phyloP scores from a whole-genome alignment of 2,329 filamentous ascomycete species.

The Triangularia setosa region DNA sequence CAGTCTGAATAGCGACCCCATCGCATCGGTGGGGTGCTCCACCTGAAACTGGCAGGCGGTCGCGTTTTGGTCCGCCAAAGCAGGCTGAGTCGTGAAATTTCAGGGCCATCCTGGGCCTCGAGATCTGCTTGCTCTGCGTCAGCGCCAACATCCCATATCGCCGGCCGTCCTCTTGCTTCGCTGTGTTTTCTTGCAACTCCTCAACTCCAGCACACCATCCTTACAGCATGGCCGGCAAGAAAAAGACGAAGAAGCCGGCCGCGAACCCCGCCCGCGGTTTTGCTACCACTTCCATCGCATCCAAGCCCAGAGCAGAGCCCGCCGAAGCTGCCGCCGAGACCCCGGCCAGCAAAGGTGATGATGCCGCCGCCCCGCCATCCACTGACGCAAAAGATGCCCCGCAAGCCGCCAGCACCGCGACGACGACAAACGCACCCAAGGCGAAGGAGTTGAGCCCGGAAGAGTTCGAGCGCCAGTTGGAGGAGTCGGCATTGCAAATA shows the following conservation, averaged over 20 bases:
- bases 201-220: not conserved
- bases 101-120: constrained; percentile 14
- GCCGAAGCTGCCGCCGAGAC: constrained; percentile 35
- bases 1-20: not conserved
- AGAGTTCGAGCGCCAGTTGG: constrained; percentile 83
- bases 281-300: constrained; percentile 87
- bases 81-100: constrained; percentile 16
- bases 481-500: constrained; percentile 84
- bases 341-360: constrained; percentile 21
- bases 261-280: constrained; percentile 88
- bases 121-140: not conserved
- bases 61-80: constrained; percentile 16
- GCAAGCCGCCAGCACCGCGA: constrained; percentile 20
- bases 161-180: constrained; percentile 5
- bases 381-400: constrained; percentile 23
- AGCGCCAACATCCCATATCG: constrained; percentile 2
- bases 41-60: constrained; percentile 27
- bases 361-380: constrained; percentile 19
- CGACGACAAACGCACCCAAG: constrained; percentile 12
- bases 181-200: constrained; percentile 3
- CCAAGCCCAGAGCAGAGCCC: constrained; percentile 67
- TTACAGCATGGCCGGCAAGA: constrained; percentile 61
- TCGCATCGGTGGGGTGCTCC: constrained; percentile 13
- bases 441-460: constrained; percentile 66
- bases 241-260: constrained; percentile 89